Conservation (phyloP, 495 filamentous ascomycete species). For the Elaphomyces granulatus region DNA sequence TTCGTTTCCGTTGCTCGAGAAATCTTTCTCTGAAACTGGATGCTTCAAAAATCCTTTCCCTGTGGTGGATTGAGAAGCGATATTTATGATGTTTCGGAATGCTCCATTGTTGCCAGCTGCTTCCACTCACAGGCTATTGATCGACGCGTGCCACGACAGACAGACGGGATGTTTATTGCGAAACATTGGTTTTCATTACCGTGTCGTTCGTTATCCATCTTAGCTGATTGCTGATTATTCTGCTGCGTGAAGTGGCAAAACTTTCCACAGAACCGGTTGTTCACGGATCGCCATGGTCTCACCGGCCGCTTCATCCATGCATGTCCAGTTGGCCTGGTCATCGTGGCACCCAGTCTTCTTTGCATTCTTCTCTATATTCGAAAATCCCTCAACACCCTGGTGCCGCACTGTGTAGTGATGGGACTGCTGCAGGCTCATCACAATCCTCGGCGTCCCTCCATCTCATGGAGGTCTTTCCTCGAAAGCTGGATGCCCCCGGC, state of each 20-base stretch:
- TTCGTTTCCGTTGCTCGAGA: conserved; percentile 18
- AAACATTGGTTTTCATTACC: background rate
- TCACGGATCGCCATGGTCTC: background rate
- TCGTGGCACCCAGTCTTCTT: conserved; percentile 23
- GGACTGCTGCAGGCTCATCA: conserved; percentile 27
- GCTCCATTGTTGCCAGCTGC: conserved; percentile 5
- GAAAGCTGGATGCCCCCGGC: conserved; percentile 7
- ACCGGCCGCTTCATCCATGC: conserved; percentile 26
- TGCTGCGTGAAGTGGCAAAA: conserved; percentile 11
- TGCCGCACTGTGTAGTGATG: conserved; percentile 13
- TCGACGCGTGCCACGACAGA: conserved; percentile 12
- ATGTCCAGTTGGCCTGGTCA: conserved; percentile 20
- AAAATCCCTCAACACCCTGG: conserved; percentile 30
- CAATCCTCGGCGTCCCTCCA: conserved; percentile 19
- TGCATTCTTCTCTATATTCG: conserved; percentile 16
- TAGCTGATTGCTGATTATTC: background rate
- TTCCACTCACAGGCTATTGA: conserved; percentile 20
- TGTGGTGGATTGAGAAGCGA: conserved; percentile 18
- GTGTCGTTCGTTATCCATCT: background rate
- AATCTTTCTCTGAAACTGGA: conserved; percentile 23
- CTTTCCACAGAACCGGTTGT: conserved; percentile 2
- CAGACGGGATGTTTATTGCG: background rate
- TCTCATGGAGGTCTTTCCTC: conserved; percentile 9
- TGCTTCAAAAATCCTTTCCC: conserved; percentile 17
- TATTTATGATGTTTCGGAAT: conserved; percentile 36